Evolutionary conservation across 768 basidiomycete species (phyloP).

Genomic region (Punctularia strigosozonata): DNA sequence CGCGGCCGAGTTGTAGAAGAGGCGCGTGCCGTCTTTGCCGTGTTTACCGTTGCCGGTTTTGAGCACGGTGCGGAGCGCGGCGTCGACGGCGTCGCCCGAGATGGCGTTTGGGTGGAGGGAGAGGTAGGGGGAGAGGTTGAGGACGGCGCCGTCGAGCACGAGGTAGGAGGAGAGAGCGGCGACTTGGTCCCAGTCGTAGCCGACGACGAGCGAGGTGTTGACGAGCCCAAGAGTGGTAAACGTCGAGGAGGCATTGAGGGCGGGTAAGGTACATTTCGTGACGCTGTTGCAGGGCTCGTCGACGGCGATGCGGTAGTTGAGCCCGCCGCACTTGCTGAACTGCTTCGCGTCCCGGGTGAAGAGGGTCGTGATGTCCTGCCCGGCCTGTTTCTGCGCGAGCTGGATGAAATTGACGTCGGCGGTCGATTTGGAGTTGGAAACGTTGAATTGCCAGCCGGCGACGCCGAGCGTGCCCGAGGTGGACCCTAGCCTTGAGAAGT

Average conservation of each 20-base stretch:
- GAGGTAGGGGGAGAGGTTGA: slow-evolving; percentile 88
- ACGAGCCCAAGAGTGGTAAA: slow-evolving; percentile 48
- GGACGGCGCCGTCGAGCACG: slow-evolving; percentile 87
- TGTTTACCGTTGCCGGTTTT: slow-evolving; percentile 30
- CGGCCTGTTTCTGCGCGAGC: slow-evolving; percentile 48
- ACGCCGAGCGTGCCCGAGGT: slow-evolving; percentile 58
- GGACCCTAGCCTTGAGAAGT: slow-evolving; percentile 39
- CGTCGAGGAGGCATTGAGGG: slow-evolving; percentile 44
- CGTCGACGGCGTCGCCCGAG: slow-evolving; percentile 67
- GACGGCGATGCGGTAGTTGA: slow-evolving; percentile 55
- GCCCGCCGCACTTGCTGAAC: slow-evolving; percentile 52
- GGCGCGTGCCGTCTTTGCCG: slow-evolving; percentile 84
- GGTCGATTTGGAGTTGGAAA: slow-evolving; percentile 37
- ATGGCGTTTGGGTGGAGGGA: slow-evolving; percentile 56
- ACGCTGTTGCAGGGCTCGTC: slow-evolving; percentile 58
- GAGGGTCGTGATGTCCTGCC: slow-evolving; percentile 82
- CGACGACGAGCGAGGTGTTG: slow-evolving; percentile 59
- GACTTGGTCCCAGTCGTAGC: slow-evolving; percentile 90
- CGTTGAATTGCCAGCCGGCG: slow-evolving; percentile 68
- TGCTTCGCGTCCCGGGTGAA: slow-evolving; percentile 64
- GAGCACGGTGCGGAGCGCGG: slow-evolving; percentile 68
- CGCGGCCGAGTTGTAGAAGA: slow-evolving; percentile 64
- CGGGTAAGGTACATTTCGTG: slow-evolving; percentile 51
- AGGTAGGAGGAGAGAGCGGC: slow-evolving; percentile 59
- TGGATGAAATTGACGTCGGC: slow-evolving; percentile 43